These are phyloP conservation scores for Medicago lupulina DNA, from an alignment of 306 rosid species.

Conservation along the genomic window DNA sequence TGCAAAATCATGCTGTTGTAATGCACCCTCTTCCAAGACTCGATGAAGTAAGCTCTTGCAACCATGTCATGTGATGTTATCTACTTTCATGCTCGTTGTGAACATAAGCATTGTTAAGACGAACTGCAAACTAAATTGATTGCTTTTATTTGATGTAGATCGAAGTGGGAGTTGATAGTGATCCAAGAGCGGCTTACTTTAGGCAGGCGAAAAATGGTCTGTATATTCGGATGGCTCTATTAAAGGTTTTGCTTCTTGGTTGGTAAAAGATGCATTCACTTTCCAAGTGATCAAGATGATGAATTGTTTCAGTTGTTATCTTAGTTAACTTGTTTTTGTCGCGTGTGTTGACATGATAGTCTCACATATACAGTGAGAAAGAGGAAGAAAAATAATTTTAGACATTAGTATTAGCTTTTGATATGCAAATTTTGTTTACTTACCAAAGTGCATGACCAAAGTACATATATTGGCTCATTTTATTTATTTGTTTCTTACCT, in stretches of 20 bases:
- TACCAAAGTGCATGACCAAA: neutral
- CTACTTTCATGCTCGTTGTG: neutral
- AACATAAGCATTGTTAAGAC: conserved; percentile 11
- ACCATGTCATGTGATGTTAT: neutral
- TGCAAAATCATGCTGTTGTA: conserved; percentile 82
- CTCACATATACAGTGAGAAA: neutral
- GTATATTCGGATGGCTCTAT: conserved; percentile 80
- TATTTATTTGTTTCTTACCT: neutral
- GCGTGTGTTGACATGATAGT: neutral
- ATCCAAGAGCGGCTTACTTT: conserved; percentile 87
- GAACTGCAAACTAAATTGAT: conserved; percentile 13
- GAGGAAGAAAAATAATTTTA: neutral
- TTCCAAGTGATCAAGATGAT: conserved; percentile 23
- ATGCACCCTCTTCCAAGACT: conserved; percentile 97
- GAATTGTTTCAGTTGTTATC: conserved; percentile 6
- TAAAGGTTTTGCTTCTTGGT: conserved; percentile 80
- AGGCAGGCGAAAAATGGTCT: conserved; percentile 90
- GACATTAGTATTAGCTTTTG: conserved; percentile 17
- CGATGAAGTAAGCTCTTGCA: conserved; percentile 64
- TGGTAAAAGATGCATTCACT: conserved; percentile 56
- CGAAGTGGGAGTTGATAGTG: conserved; percentile 72
- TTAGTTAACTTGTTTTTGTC: neutral
- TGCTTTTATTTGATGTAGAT: conserved; percentile 55
- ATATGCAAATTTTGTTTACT: conserved; percentile 19
- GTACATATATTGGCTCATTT: conserved; percentile 2